Evolutionary conservation across 208 protist species (phyloP).

Genomic region (Perkinsela sp.): DNA sequence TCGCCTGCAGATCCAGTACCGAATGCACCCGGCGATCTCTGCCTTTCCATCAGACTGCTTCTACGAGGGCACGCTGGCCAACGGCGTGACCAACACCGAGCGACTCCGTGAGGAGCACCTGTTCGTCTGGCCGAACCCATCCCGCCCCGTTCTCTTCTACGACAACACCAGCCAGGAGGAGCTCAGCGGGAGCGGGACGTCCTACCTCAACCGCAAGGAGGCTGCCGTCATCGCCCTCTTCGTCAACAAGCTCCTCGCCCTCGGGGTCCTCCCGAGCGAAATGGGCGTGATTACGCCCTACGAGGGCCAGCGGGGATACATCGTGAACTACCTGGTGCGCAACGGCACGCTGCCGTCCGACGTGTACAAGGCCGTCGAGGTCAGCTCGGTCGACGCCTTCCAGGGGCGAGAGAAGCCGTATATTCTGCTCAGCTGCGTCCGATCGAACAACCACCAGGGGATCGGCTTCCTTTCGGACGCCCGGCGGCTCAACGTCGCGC

Average conservation of each 20-base stretch:
- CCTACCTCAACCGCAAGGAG: slow-evolving; percentile 80
- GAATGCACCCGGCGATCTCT: slow-evolving; percentile 87
- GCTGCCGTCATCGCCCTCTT: slow-evolving; percentile 58
- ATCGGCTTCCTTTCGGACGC: slow-evolving; percentile 89
- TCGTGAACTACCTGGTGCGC: slow-evolving; percentile 44
- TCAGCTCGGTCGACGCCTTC: slow-evolving; percentile 76
- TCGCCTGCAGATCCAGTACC: slow-evolving; percentile 83
- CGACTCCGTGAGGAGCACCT: slow-evolving; percentile 11
- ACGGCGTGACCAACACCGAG: slow-evolving; percentile 64
- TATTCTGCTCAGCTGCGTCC: slow-evolving; percentile 88
- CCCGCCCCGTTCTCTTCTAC: slow-evolving; percentile 79
- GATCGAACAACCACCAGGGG: slow-evolving; percentile 67
- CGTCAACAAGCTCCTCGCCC: slow-evolving; percentile 52
- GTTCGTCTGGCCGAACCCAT: slow-evolving; percentile 64
- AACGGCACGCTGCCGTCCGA: slow-evolving; percentile 19
- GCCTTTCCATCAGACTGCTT: slow-evolving; percentile 82
- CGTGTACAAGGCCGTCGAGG: slow-evolving; percentile 65
- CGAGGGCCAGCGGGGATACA: slow-evolving; percentile 73
- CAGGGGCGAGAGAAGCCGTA: slow-evolving; percentile 90
- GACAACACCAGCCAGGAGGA: slow-evolving; percentile 63
- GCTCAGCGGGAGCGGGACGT: slow-evolving; percentile 62
- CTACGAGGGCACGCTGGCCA: slow-evolving; percentile 86
- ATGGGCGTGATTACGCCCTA: slow-evolving; percentile 95
- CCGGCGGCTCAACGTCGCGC: slow-evolving; percentile 80
- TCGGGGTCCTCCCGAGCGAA: slow-evolving; percentile 16